Evolutionary conservation across 345 rosid species (phyloP).

Genomic region (Combretum micranthum): DNA sequence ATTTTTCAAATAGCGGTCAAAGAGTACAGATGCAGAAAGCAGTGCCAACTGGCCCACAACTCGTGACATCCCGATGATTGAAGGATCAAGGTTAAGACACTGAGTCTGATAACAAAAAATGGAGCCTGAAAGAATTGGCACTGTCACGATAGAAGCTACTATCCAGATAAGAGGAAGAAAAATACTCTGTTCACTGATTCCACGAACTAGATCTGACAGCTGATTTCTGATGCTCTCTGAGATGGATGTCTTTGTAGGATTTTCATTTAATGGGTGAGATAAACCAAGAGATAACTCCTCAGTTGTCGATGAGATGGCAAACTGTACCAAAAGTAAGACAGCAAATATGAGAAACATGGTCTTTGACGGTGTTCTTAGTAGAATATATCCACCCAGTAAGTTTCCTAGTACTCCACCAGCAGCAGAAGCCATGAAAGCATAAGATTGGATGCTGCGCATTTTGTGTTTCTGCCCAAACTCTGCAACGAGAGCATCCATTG

Average conservation of each 20-base stretch:
- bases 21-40: constrained; percentile 50
- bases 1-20: constrained; percentile 55
- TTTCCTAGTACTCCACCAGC: constrained; percentile 78
- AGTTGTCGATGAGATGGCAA: constrained; percentile 36
- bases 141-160: constrained; percentile 55
- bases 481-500: constrained; percentile 83
- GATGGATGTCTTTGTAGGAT: constrained; percentile 23
- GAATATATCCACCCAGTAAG: constrained; percentile 65
- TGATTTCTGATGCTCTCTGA: constrained; percentile 35
- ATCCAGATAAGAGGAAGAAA: constrained; percentile 56
- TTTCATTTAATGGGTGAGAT: constrained; percentile 19
- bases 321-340: constrained; percentile 45
- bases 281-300: constrained; percentile 58
- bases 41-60: constrained; percentile 72
- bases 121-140: constrained; percentile 74
- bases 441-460: constrained; percentile 62
- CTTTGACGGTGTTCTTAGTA: constrained; percentile 37
- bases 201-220: constrained; percentile 44
- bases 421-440: constrained; percentile 83
- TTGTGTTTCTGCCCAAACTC: constrained; percentile 63
- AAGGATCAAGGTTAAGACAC: constrained; percentile 58
- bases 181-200: constrained; percentile 48
- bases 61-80: constrained; percentile 71
- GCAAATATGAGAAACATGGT: constrained; percentile 53
- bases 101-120: constrained; percentile 86